A percentile compares a stretch with the other conserved stretches of the same genome.
phyloP scores from a whole-genome alignment of 352 stramenopile species.

The Globisporangium apiculatum region DNA sequence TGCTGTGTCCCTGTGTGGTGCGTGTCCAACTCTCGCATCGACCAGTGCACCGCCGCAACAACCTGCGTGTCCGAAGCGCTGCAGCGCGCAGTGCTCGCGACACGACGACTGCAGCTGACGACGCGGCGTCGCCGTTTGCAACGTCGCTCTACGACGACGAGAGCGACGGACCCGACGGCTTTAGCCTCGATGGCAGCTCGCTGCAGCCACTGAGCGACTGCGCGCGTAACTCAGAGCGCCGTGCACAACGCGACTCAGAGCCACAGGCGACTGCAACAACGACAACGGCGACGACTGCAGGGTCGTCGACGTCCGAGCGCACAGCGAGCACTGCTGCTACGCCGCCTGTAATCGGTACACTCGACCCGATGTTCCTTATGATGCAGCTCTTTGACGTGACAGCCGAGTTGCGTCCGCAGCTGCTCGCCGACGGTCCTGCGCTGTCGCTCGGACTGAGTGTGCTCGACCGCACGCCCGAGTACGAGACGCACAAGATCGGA shows the following conservation, averaged over 20 bases:
- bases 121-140: constrained; percentile 1
- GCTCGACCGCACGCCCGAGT: constrained; percentile 70
- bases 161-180: constrained; percentile 10
- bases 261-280: background rate
- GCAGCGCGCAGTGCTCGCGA: background rate
- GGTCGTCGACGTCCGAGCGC: background rate
- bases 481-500: constrained; percentile 86
- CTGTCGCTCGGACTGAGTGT: constrained; percentile 63
- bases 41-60: constrained; percentile 9
- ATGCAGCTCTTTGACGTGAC: constrained; percentile 76
- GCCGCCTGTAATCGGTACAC: constrained; percentile 4
- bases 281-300: constrained; percentile 3
- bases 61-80: constrained; percentile 1
- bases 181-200: constrained; percentile 10
- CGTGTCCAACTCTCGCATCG: too few relatives aligned
- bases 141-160: constrained; percentile 7
- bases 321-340: background rate
- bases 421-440: constrained; percentile 45
- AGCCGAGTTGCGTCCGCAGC: constrained; percentile 39
- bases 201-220: background rate
- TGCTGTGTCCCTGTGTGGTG: background rate
- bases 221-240: background rate
- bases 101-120: background rate
- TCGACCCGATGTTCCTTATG: constrained; percentile 74
- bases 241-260: background rate